These are phyloP conservation scores for Balamuthia mandrillaris DNA, from an alignment of 208 protist genomes.

Conservation along the genomic window DNA sequence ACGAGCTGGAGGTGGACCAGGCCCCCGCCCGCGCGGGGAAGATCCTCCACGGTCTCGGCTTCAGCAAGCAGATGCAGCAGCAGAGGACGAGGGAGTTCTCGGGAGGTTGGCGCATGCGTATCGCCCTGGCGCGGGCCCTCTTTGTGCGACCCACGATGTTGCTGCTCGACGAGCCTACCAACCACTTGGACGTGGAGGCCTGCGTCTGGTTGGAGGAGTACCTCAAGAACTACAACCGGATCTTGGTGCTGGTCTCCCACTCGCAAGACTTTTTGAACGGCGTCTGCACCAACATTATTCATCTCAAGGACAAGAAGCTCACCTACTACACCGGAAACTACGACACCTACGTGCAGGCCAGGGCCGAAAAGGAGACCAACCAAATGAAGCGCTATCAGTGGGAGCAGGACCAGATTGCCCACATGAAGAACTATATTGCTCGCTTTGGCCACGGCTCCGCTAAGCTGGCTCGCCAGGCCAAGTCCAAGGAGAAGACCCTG, in stretches of 20 bases:
- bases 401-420: slow-evolving; percentile 94
- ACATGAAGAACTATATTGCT: slow-evolving; percentile 94
- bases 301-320: slow-evolving; percentile 81
- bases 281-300: slow-evolving; percentile 93
- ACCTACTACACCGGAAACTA: slow-evolving; percentile 84
- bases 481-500: slow-evolving; percentile 88
- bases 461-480: slow-evolving; percentile 89
- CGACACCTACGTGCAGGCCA: slow-evolving; percentile 88
- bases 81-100: slow-evolving; percentile 66
- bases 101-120: slow-evolving; percentile 95
- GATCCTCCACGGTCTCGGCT: slow-evolving; percentile 82
- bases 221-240: slow-evolving; percentile 85
- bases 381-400: slow-evolving; percentile 92
- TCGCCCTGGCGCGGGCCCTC: slow-evolving; percentile 89
- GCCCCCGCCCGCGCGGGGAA: slow-evolving; percentile 71
- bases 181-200: slow-evolving; percentile 92
- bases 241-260: slow-evolving; percentile 91
- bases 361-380: slow-evolving; percentile 87
- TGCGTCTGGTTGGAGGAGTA: slow-evolving; percentile 92
- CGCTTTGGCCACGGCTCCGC: slow-evolving; percentile 89
- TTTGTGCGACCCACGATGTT: slow-evolving; percentile 89
- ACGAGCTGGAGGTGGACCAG: slow-evolving; percentile 89
- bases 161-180: slow-evolving; percentile 95
- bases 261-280: slow-evolving; percentile 93
- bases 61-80: slow-evolving; percentile 84